Percentiles rank a stretch among this genome's conserved stretches.
These are phyloP conservation scores for Pseudonectria foliicola DNA, from an alignment of 2,329 filamentous ascomycete species.

Conservation along the genomic window DNA sequence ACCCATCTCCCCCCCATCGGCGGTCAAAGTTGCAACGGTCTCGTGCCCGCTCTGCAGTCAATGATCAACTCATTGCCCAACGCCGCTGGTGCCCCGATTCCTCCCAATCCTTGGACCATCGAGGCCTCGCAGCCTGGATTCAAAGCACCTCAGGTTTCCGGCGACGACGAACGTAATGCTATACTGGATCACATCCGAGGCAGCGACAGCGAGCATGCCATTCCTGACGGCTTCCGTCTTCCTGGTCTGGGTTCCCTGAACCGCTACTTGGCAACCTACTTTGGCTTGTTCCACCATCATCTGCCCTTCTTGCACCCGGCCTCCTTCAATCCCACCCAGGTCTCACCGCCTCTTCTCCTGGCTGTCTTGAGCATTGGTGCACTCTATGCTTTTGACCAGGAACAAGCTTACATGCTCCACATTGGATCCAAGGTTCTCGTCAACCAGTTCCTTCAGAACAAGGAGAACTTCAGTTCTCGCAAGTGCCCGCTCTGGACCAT, in stretches of 20 bases:
- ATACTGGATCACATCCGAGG: slow-evolving; percentile 81
- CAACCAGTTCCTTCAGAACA: slow-evolving; percentile 94
- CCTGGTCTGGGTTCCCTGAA: slow-evolving; percentile 77
- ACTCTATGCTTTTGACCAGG: slow-evolving; percentile 93
- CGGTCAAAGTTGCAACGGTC: slow-evolving; percentile 52
- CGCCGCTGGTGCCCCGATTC: slow-evolving; percentile 61
- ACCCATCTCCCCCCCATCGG: slow-evolving; percentile 62
- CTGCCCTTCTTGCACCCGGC: slow-evolving; percentile 90
- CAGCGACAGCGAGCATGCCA: slow-evolving; percentile 71
- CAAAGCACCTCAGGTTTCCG: slow-evolving; percentile 71
- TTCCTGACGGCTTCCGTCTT: slow-evolving; percentile 84
- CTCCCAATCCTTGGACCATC: slow-evolving; percentile 67
- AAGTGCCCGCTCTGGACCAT: slow-evolving; percentile 98
- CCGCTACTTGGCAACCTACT: slow-evolving; percentile 90
- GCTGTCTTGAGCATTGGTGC: slow-evolving; percentile 93
- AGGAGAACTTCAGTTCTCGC: slow-evolving; percentile 96
- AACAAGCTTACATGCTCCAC: slow-evolving; percentile 94
- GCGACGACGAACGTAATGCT: slow-evolving; percentile 76
- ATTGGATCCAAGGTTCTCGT: slow-evolving; percentile 96
- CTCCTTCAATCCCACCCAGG: slow-evolving; percentile 75
- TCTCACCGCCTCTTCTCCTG: slow-evolving; percentile 76
- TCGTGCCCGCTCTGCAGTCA: slow-evolving; percentile 61
- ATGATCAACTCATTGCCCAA: slow-evolving; percentile 65
- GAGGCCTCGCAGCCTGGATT: slow-evolving; percentile 57
- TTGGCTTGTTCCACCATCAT: slow-evolving; percentile 94